Evolutionary conservation across 305 asterid genomes (phyloP), one percentile per base, ranked within the genome.

Genomic region (Fraxinus baroniana): DNA sequence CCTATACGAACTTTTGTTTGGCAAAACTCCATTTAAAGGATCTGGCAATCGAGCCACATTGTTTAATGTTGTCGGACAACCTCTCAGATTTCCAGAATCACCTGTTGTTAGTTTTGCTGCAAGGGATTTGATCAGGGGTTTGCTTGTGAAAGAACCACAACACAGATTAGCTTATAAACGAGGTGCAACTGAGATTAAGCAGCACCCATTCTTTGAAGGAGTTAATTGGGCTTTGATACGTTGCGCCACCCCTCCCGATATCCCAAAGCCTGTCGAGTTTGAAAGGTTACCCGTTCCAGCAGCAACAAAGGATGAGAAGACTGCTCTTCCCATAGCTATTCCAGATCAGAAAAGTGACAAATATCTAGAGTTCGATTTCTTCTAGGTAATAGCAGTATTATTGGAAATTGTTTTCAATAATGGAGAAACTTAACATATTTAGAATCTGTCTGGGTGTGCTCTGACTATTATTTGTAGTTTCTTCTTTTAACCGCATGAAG

Each of bases 141-240:
- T 90, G 66, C 80, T 90, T 12, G 91, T 90, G 84, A 88, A 90
- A 35, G 93, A 90, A 83, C 93, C 93, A 5, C 91, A 88, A 78
- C 70, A 88, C 32, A 84, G 93, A 80, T 35, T 90, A 87, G 93
- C 88, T 1, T 88, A 84, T 49, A 88, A 88, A 74, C 81, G 91
- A 28, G 91, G 91, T 8, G 92, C 92, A 13, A 89, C 92, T 5
- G 92, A 90, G 68, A 85, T 89, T 18, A 89, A 89, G 87, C 92
- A 87, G 55, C 92, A 89, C 46, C 92, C 89, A 0, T 90, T 90
- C 81, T 90, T 90, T 24, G 91, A 90, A 77, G 92, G 92, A 4
- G 90, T 89, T 83, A 89, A 89, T 24, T 89, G 91, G 92, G 92
- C 92, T 0, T 80, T 90, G 73, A 90, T 88, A 39, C 86, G 93